These are phyloP conservation scores for Colletotrichum chrysophilum DNA, from an alignment of 2,329 filamentous ascomycete species.

Conservation along the genomic window DNA sequence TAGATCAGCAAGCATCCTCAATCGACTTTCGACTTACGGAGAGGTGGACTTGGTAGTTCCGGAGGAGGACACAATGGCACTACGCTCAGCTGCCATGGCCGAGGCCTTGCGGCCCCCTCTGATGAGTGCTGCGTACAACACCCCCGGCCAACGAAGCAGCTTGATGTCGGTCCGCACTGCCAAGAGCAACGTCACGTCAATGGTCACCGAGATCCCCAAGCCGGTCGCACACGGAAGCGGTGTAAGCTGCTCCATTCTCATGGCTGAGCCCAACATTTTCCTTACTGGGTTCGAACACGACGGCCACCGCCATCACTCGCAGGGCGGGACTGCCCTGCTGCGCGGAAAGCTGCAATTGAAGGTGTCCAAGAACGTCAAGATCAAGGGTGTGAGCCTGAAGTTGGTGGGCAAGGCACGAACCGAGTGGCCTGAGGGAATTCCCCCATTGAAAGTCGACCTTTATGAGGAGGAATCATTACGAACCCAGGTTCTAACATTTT, in stretches of 20 bases:
- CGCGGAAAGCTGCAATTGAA: conserved; percentile 83
- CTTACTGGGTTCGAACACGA: conserved; percentile 80
- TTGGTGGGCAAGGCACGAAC: conserved; percentile 86
- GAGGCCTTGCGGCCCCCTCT: conserved; percentile 18
- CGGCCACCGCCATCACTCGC: conserved; percentile 52
- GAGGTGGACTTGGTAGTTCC: conserved; percentile 17
- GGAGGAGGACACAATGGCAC: conserved; percentile 24
- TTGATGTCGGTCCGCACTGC: conserved; percentile 55
- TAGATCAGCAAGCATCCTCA: conserved; percentile 10
- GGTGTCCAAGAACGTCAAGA: conserved; percentile 87
- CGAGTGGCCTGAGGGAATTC: conserved; percentile 96
- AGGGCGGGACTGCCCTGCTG: conserved; percentile 80
- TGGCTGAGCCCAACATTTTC: conserved; percentile 83
- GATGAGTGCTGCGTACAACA: conserved; percentile 26
- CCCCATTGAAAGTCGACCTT: conserved; percentile 82
- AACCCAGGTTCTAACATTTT: conserved; percentile 90
- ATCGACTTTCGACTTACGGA: conserved; percentile 10
- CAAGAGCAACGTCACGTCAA: conserved; percentile 56
- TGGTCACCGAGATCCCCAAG: conserved; percentile 66
- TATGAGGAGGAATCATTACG: conserved; percentile 86
- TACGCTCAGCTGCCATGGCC: conserved; percentile 16
- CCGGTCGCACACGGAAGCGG: conserved; percentile 82
- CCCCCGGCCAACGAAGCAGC: conserved; percentile 48
- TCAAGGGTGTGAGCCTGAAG: conserved; percentile 88
- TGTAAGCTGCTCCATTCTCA: conserved; percentile 72